A percentile compares a stretch with the other conserved stretches of the same genome.
These are phyloP conservation scores for Komagataella phaffii DNA, from an alignment of 805 yeast species.

Conservation along the genomic window DNA sequence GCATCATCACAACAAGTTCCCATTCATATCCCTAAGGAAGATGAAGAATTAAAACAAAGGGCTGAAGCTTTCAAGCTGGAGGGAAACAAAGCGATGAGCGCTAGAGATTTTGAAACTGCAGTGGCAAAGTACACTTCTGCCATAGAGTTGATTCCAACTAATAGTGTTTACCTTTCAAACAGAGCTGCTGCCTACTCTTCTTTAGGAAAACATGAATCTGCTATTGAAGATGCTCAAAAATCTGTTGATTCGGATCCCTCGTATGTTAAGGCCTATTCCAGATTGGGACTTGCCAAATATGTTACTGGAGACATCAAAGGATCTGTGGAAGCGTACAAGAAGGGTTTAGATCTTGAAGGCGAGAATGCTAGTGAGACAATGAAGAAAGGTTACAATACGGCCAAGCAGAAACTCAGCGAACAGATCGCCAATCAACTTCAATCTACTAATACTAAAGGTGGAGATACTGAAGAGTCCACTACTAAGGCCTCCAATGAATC, in stretches of 20 bases:
- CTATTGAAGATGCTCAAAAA: slow-evolving; percentile 69
- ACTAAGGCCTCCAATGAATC: slow-evolving; percentile 14
- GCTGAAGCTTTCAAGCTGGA: slow-evolving; percentile 81
- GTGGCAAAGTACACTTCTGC: slow-evolving; percentile 73
- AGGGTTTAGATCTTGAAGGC: slow-evolving; percentile 82
- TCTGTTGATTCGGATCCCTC: slow-evolving; percentile 70
- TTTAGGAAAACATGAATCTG: slow-evolving; percentile 54
- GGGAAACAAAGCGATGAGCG: slow-evolving; percentile 86
- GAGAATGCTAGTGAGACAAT: slow-evolving; percentile 74
- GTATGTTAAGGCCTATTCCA: slow-evolving; percentile 87
- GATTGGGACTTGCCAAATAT: slow-evolving; percentile 87
- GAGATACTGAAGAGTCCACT: slow-evolving; percentile 10
- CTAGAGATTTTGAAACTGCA: slow-evolving; percentile 57
- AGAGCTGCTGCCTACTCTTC: slow-evolving; percentile 96
- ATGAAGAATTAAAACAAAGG: slow-evolving; percentile 41
- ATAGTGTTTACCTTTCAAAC: slow-evolving; percentile 81
- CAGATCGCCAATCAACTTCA: slow-evolving; percentile 36
- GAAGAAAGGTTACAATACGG: slow-evolving; percentile 89
- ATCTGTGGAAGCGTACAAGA: slow-evolving; percentile 80
- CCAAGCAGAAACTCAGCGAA: slow-evolving; percentile 75
- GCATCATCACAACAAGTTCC: slow-evolving; percentile 15
- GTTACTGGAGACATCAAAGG: slow-evolving; percentile 91
- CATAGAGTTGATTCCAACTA: slow-evolving; percentile 49
- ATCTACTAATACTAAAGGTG: slow-evolving; percentile 5
- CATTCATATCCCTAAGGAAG: slow-evolving; percentile 29